A percentile compares a stretch with the other conserved stretches of the same genome.
These are phyloP conservation scores for Aspergillus affinis DNA, from an alignment of 495 filamentous ascomycete genomes.

Conservation along the genomic window DNA sequence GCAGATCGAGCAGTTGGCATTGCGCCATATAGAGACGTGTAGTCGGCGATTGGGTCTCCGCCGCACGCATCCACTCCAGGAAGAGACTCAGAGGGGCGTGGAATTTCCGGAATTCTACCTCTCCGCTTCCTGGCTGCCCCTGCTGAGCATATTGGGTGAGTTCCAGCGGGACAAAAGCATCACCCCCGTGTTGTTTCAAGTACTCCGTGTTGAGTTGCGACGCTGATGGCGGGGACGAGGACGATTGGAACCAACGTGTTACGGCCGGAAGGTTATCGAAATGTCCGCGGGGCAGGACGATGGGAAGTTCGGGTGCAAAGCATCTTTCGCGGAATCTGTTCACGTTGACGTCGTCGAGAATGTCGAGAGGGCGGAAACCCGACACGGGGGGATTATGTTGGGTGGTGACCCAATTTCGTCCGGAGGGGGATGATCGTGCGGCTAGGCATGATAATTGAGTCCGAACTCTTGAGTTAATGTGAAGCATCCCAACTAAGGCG, in stretches of 20 bases:
- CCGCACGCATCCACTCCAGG: slow-evolving; percentile 51
- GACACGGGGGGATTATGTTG: slow-evolving; percentile 18
- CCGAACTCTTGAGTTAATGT: background rate
- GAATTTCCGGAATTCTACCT: slow-evolving; percentile 51
- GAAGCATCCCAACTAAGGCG: no score
- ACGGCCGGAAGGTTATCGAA: slow-evolving; percentile 51
- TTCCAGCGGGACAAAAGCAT: slow-evolving; percentile 59
- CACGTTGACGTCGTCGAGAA: slow-evolving; percentile 33
- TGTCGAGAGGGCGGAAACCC: slow-evolving; percentile 29
- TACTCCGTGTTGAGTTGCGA: slow-evolving; percentile 49
- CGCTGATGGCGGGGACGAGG: background rate
- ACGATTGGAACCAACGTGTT: slow-evolving; percentile 52
- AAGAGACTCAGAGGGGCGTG: slow-evolving; percentile 58
- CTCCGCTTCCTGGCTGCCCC: background rate
- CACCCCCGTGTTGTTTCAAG: slow-evolving; percentile 43
- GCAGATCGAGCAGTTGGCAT: slow-evolving; percentile 65
- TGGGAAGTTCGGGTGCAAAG: slow-evolving; percentile 48
- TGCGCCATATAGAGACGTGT: slow-evolving; percentile 79
- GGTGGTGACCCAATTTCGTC: slow-evolving; percentile 7
- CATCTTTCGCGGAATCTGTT: slow-evolving; percentile 48
- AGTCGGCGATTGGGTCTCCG: slow-evolving; percentile 30
- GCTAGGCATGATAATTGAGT: background rate
- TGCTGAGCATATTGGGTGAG: slow-evolving; percentile 38
- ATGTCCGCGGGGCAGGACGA: slow-evolving; percentile 44
- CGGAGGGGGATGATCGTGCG: no score